phyloP scores from a whole-genome alignment of 768 basidiomycete species.

The Leccinellum luteum region DNA sequence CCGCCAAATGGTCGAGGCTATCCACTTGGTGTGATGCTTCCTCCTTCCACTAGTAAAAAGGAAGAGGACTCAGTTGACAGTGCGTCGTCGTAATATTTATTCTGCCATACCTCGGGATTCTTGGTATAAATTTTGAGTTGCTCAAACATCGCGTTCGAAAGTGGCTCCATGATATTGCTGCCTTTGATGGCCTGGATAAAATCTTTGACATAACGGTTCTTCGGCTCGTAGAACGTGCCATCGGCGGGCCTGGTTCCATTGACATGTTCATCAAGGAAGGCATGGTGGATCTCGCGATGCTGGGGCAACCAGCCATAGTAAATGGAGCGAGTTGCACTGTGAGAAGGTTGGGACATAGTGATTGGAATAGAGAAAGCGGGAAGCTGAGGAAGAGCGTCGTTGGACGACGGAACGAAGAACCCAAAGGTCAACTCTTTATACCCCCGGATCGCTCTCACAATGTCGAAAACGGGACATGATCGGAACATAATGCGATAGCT shows the following conservation, averaged over 20 bases:
- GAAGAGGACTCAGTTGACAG: background rate
- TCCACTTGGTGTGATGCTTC: background rate
- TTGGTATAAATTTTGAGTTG: background rate
- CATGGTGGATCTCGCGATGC: background rate
- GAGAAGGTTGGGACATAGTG: background rate
- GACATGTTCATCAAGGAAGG: background rate
- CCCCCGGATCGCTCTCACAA: background rate
- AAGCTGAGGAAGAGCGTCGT: background rate
- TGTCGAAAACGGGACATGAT: background rate
- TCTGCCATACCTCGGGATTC: background rate
- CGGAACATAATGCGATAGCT: background rate
- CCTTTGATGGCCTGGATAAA: background rate
- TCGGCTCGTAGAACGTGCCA: too few relatives aligned
- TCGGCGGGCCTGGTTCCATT: too few relatives aligned
- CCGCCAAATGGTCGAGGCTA: background rate
- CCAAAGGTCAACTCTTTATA: background rate
- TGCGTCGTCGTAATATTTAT: background rate
- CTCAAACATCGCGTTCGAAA: background rate
- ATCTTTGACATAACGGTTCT: background rate
- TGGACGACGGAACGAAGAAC: background rate
- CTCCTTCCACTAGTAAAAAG: background rate
- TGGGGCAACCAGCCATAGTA: constrained; percentile 1
- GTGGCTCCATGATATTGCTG: background rate
- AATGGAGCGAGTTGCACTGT: background rate
- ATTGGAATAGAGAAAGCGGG: background rate